Conservation (phyloP, 2,329 filamentous ascomycete genomes). For the Trichothecium roseum region DNA sequence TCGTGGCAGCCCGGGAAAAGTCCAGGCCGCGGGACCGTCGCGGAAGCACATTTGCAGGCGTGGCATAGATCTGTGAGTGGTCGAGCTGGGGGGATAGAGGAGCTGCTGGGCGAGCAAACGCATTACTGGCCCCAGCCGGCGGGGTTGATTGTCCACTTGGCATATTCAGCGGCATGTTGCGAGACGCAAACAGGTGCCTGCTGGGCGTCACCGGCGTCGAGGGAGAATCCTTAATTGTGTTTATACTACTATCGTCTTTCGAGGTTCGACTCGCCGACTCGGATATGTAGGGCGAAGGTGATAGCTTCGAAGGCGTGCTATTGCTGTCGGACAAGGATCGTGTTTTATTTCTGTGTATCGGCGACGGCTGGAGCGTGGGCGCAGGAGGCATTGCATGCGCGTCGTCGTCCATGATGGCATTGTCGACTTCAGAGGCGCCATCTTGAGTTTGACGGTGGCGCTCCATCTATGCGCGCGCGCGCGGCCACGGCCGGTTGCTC, state of each 20-base stretch:
- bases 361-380: conserved; percentile 21
- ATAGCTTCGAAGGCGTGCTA: conserved; percentile 43
- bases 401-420: conserved; percentile 3
- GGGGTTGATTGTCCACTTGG: conserved; percentile 24
- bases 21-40: conserved; percentile 83
- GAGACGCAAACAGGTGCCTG: conserved; percentile 50
- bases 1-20: conserved; percentile 87
- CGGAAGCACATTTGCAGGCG: conserved; percentile 78
- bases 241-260: conserved; percentile 56
- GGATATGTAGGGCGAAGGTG: conserved; percentile 46
- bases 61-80: conserved; percentile 73
- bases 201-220: conserved; percentile 59
- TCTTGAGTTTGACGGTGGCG: background rate
- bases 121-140: conserved; percentile 17
- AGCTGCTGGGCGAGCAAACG: conserved; percentile 36
- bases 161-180: conserved; percentile 41
- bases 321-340: conserved; percentile 57
- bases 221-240: conserved; percentile 14
- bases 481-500: background rate
- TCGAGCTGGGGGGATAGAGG: conserved; percentile 83
- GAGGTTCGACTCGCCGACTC: conserved; percentile 44
- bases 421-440: conserved; percentile 2
- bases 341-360: conserved; percentile 44
- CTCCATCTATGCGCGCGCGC: too few relatives aligned
- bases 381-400: conserved; percentile 1